Evolutionary conservation across 1,139 yeast species (phyloP).

Genomic region (Suhomyces bolitotheri): DNA sequence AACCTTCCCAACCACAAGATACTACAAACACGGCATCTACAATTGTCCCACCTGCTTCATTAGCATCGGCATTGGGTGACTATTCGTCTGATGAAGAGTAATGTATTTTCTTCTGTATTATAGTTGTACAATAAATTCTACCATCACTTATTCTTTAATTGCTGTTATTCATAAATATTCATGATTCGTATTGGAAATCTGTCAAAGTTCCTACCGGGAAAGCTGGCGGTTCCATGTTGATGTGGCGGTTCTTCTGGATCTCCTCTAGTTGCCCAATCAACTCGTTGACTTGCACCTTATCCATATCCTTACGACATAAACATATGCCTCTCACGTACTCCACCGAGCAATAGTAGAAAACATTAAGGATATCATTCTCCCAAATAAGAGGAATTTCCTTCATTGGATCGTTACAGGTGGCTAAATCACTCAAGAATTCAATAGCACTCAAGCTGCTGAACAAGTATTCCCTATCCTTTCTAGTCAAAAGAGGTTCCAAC

Average conservation of each 20-base stretch:
- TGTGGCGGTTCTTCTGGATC: slow-evolving; percentile 37
- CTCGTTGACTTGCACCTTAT: slow-evolving; percentile 30
- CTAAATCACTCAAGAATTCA: slow-evolving; percentile 72
- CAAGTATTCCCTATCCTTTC: slow-evolving; percentile 52
- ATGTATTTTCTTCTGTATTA: background rate
- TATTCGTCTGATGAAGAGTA: slow-evolving; percentile 12
- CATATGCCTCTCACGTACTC: slow-evolving; percentile 60
- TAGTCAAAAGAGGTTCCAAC: slow-evolving; percentile 53
- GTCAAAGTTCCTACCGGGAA: slow-evolving; percentile 37
- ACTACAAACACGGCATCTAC: background rate
- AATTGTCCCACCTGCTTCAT: background rate
- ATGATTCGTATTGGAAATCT: slow-evolving; percentile 25
- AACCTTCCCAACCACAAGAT: background rate
- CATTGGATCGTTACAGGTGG: slow-evolving; percentile 52
- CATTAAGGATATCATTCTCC: slow-evolving; percentile 53
- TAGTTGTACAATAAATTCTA: slow-evolving; percentile 1
- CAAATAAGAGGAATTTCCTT: slow-evolving; percentile 57
- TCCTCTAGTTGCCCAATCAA: slow-evolving; percentile 32
- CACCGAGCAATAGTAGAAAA: slow-evolving; percentile 66
- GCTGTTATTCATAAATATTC: background rate
- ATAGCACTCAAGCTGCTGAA: slow-evolving; percentile 53
- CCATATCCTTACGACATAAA: slow-evolving; percentile 48
- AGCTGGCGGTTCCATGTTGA: slow-evolving; percentile 36
- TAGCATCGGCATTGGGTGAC: slow-evolving; percentile 9
- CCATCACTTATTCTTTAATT: background rate